A percentile compares a stretch with the other conserved stretches of the same genome.
Evolutionary conservation across 2,329 filamentous ascomycete genomes (phyloP).

Genomic region (Ceratocystis cacaofunesta): DNA sequence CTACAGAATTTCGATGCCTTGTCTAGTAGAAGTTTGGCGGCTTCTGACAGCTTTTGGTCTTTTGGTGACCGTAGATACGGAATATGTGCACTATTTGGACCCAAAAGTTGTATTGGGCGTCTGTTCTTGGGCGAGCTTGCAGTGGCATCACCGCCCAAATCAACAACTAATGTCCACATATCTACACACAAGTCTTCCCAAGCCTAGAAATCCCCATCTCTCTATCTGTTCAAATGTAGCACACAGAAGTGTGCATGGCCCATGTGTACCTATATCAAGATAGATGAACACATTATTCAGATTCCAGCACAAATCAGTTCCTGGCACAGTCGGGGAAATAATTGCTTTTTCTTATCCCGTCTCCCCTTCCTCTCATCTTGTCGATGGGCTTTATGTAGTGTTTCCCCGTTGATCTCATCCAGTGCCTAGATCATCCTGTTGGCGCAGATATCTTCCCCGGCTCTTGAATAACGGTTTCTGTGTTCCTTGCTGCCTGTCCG

Average conservation of each 20-base stretch:
- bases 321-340: neutral
- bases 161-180: neutral
- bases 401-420: neutral
- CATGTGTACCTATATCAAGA: neutral
- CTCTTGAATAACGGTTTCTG: neutral
- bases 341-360: neutral
- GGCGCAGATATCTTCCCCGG: neutral
- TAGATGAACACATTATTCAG: neutral
- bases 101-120: neutral
- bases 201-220: neutral
- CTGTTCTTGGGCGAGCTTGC: neutral
- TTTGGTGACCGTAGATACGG: neutral
- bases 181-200: neutral
- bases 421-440: neutral
- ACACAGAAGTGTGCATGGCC: neutral
- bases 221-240: neutral
- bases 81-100: neutral
- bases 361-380: neutral
- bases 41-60: neutral
- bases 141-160: neutral
- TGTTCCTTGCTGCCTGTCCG: neutral
- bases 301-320: neutral
- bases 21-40: neutral
- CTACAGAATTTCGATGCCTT: neutral
- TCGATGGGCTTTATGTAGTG: neutral